Base-by-base conservation (phyloP, 2,329 filamentous ascomycete genomes). In the Pleurostoma richardsiae region DNA sequence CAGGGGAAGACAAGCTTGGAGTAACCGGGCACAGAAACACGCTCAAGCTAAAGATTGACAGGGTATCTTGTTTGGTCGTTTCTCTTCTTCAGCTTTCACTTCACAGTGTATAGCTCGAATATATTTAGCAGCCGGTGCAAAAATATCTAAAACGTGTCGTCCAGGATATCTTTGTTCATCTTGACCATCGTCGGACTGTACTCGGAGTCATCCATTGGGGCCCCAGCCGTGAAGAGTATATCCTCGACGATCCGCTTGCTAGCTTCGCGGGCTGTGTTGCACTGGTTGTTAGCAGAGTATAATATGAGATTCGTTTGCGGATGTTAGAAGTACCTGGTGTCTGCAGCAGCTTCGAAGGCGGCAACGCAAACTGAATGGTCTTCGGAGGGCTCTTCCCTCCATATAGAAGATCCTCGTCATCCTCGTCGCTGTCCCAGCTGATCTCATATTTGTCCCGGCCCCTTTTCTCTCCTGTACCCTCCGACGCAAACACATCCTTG, bases 381-480 rank as follows among this genome's bases (percentile, higher is more conserved):
- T 97, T 97, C 0, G 94, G 94, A 29, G 94, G 94, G 59, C 89
- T 96, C 67, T 90, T 85, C 5, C 85, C 88, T 5, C 78, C 79
- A 49, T 86, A 84, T 5, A 80, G 60, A 39, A 76, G 80, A 28
- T 75, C 76, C 38, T 80, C 80, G 42, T 84, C 80, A 7, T 82
- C 80, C 29, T 86, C 85, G 47, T 90, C 85, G 57, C 83, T 87
- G 45, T 91, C 85, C 85, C 90, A 94, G 19, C 74, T 76, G 47
- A 83, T 80, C 59, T 85, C 81, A 45, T 80, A 77, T 48, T 62
- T 68, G 29, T 65, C 61, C 47, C 56, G 10, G 48, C 55, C 10
- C 57, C 57, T 55, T 29, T 62, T 46, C 51, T 52, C 42, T 48
- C 57, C 57, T 26, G 54, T 49, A 28, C 53, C 47, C 19, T 56